Conservation (phyloP, 208 protist genomes). For the Crithidia fasciculata region DNA sequence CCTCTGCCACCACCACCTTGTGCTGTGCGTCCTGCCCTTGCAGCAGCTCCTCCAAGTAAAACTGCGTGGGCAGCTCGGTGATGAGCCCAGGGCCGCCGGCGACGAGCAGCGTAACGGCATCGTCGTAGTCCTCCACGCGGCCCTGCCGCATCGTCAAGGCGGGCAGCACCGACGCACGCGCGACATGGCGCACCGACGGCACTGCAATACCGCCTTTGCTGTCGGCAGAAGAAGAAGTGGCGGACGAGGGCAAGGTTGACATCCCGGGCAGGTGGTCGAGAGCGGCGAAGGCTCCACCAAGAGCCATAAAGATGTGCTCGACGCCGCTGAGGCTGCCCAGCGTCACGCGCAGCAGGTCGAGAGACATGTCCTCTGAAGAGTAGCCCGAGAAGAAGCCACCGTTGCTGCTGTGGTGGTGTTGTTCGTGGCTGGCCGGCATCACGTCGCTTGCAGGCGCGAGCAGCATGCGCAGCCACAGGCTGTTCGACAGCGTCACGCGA, state of each 20-base stretch:
- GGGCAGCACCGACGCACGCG: constrained; percentile 42
- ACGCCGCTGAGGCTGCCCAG: constrained; percentile 49
- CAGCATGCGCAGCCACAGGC: constrained; percentile 75
- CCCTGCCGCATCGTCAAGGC: constrained; percentile 73
- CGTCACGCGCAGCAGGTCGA: constrained; percentile 49
- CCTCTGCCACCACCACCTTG: constrained; percentile 86
- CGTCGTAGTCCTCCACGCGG: constrained; percentile 91
- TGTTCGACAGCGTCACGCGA: constrained; percentile 46
- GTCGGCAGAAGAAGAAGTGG: neutral
- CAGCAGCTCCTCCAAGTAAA: constrained; percentile 89
- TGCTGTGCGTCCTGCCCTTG: constrained; percentile 80
- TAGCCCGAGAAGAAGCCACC: neutral
- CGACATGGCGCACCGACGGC: constrained; percentile 41
- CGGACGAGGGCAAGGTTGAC: constrained; percentile 3
- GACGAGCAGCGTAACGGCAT: constrained; percentile 83
- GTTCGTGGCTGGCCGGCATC: too few relatives aligned
- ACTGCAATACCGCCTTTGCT: too few relatives aligned
- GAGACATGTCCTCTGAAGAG: constrained; percentile 25
- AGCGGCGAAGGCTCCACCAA: constrained; percentile 7
- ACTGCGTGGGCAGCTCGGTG: constrained; percentile 70
- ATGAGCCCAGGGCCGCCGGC: constrained; percentile 63
- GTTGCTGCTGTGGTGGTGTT: constrained; percentile 1
- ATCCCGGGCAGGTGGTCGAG: constrained; percentile 8
- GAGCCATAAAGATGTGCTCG: constrained; percentile 47
- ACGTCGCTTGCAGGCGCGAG: constrained; percentile 43